Evolutionary conservation across 2,329 filamentous ascomycete species (phyloP), one percentile per base, ranked within the genome.

Genomic region (Aaosphaeria arxii): DNA sequence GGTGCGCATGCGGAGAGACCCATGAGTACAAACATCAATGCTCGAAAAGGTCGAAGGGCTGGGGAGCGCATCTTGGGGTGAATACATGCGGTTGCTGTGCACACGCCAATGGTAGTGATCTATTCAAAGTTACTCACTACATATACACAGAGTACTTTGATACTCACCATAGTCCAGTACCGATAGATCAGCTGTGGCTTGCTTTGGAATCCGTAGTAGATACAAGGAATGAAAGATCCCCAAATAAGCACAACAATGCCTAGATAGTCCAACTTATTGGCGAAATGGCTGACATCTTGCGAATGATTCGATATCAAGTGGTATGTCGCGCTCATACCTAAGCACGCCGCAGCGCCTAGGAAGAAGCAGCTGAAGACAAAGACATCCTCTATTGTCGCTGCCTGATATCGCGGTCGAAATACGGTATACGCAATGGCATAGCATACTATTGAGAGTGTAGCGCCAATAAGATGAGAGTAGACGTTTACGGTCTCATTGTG

Each of bases 211-310:
- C 71, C 74, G 58, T 81, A 81, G 57, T 79, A 80, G 50, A 99
- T 71, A 43, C 88, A 87, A 2, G 94, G 91, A 41, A 97, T 83
- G 64, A 92, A 96, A 66, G 87, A 92, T 5, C 94, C 94, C 57
- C 92, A 88, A 50, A 97, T 97, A 57, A 99, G 75, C 43, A 86
- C 83, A 30, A 97, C 89, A 58, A 99, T 99, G 5, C 94, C 94
- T 5, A 92, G 83, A 67, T 99, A 97, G 67, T 99, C 94, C 48
- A 97, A 75, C 69, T 95, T 89, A 68, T 97, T 97, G 7, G 91
- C 91, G 76, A 90, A 88, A 52, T 82, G 85, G 2, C 87, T 85
- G 11, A 96, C 89, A 1, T 73, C 71, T 35, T 84, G 82, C 13
- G 88, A 94, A 70, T 99, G 94, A 57, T 96, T 96, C 24, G 80